phyloP scores from a whole-genome alignment of 345 rosid genomes.

The Mangifera indica region DNA sequence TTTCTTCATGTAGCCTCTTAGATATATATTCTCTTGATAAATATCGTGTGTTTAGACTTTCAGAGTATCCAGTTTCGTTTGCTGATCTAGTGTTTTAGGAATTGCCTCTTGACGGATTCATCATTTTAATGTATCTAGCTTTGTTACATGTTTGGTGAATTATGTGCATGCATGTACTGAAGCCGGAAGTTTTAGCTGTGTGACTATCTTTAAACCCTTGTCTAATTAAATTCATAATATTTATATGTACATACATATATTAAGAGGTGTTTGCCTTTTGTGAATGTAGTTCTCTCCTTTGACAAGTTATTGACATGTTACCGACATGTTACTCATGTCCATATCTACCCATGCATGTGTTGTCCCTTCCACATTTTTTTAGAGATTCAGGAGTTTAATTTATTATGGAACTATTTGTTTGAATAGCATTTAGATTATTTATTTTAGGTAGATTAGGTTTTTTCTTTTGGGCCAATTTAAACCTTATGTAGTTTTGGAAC shows the following conservation, averaged over 20 bases:
- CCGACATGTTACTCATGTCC: background rate
- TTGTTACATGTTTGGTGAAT: background rate
- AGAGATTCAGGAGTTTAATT: background rate
- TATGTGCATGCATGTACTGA: background rate
- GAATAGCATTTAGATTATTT: background rate
- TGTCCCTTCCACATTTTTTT: slow-evolving; percentile 1
- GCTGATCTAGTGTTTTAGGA: no score
- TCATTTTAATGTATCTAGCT: no score
- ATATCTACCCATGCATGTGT: no score
- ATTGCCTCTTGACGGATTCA: no score
- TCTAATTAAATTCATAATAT: background rate
- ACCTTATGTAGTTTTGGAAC: background rate
- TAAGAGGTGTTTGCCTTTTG: background rate
- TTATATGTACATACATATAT: background rate
- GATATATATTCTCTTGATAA: background rate
- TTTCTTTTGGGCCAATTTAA: background rate
- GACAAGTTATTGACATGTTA: background rate
- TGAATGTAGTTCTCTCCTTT: background rate
- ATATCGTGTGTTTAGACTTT: no score
- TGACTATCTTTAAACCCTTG: background rate
- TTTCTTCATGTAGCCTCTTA: background rate
- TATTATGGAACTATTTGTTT: background rate
- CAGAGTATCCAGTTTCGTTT: no score
- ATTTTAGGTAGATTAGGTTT: background rate
- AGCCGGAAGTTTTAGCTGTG: background rate